Base-by-base conservation (phyloP, 345 rosid species). In the Clarkia xantiana region DNA sequence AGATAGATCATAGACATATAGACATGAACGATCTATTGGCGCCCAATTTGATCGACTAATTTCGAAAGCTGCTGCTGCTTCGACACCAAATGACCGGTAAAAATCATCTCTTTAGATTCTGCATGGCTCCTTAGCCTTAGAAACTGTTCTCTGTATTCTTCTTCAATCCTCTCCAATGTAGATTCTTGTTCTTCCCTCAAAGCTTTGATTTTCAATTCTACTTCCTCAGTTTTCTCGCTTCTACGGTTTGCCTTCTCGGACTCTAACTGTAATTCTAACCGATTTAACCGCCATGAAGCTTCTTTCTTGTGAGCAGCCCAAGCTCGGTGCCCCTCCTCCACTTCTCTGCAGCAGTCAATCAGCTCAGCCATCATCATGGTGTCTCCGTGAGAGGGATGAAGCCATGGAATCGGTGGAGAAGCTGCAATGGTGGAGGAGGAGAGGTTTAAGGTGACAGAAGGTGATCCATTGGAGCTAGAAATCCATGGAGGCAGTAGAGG, bases 231-330 rank as follows among this genome's bases (percentile, higher is more conserved):
- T 70, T 84, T 87, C 78, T 87, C 95, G 67, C 79, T 81, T 66
- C 76, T 76, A 49, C 81, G 62, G 63, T 77, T 62, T 0, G 78
- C 66, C 67, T 82, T 91, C 79, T 91, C 96, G 0, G 96, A 87
- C 55, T 91, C 99, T 52, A 91, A 62, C 68, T 91, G 99, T 68
- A 86, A 58, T 66, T 91, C 99, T 14, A 91, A 71, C 59, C 99
- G 74, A 47, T 84, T 76, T 64, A 91, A 70, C 65, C 96, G 81
- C 98, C 96, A 91, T 8, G 90, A 71, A 5, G 98, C 89, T 62
- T 91, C 96, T 51, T 91, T 91, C 81, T 82, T 86, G 66, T 84
- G 94, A 10, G 84, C 81, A 2, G 76, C 72, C 85, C 78, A 84
- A 40, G 78, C 83, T 7, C 78, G 70, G 17, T 80, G 95, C 58